phyloP scores from a whole-genome alignment of 139 green algal species.

The Chlamydomonas schloesseri region DNA sequence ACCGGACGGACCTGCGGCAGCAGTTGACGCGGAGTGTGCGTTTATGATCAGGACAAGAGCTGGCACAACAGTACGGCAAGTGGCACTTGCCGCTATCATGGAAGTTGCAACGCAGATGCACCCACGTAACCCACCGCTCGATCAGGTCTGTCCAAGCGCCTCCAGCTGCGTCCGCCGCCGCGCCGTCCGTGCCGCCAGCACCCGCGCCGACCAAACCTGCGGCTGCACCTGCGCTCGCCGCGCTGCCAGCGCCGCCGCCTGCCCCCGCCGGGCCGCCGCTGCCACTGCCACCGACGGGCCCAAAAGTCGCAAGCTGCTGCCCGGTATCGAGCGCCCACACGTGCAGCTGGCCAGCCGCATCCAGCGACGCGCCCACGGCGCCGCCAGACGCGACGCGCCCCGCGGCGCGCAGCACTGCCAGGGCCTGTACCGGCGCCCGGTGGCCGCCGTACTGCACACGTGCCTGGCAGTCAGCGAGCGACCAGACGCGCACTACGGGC shows the following conservation, averaged over 20 bases:
- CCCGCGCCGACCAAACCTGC: neutral
- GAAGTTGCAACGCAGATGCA: no score
- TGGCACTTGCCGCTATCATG: no score
- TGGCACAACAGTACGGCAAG: no score
- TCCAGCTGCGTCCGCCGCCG: neutral
- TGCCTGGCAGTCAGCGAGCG: slow-evolving; percentile 15
- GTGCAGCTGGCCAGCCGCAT: slow-evolving; percentile 31
- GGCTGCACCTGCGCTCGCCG: neutral
- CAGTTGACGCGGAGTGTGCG: no score
- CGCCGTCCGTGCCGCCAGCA: neutral
- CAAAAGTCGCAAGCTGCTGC: slow-evolving; percentile 14
- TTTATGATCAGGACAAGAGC: no score
- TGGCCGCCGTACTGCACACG: slow-evolving; percentile 38
- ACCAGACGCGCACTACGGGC: slow-evolving; percentile 21
- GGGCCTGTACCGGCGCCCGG: neutral
- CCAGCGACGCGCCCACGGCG: slow-evolving; percentile 22
- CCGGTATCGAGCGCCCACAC: slow-evolving; percentile 16
- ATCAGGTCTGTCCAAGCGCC: slow-evolving; percentile 8
- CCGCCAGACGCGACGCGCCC: neutral
- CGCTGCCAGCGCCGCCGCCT: neutral
- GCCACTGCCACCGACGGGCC: neutral
- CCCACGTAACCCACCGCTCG: neutral
- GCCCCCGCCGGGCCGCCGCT: neutral
- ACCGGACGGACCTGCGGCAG: neutral
- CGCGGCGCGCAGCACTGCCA: slow-evolving; percentile 4